Evolutionary conservation across 176 grass and related monocot genomes (phyloP), one percentile per base, ranked within the genome.

Genomic region (Musa itinerans): DNA sequence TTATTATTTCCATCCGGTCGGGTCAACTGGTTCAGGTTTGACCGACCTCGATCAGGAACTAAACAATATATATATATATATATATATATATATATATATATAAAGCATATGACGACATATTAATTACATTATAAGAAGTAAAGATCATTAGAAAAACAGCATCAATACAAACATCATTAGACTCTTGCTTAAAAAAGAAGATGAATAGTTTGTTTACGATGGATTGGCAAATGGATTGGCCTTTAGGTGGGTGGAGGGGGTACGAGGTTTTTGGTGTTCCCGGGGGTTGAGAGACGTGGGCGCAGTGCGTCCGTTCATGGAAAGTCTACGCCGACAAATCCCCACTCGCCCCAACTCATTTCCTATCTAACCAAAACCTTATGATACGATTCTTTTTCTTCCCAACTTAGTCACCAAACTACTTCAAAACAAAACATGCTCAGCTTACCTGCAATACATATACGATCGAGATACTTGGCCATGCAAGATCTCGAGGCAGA

Each of bases 191-290:
- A 62, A 62, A 62, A 62, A 21, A 62, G 34, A 43, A 64, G 19
- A 70, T 48, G 43, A 49, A 7, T 2, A 65, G 63, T 26, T 65
- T 3, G 21, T 69, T 69, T 5, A 19, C 0, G 56, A 74, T 71
- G 54, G 61, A 52, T 75, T 57, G 67, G 79, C 73, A 67, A 78
- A 64, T 77, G 76, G 70, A 23, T 51, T 68, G 29, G 66, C 19
- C 71, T 61, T 53, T 82, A 53, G 80, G 52, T 19, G n/a, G 5
- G 23, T 72, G 78, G 73, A 83, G 77, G 80, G 75, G n/a, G 80
- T 87, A 96, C 87, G 85, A 96, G 87, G 87, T 89, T 87, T 17
- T 87, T 17, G 72, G 20, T 63, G 70, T 80, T 74, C 74, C 75
- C 73, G 53, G 78, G 68, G 61, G 27, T 74, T 76, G 59, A 75